Evolutionary conservation across 768 basidiomycete species (phyloP).

Genomic region (Lanmaoa rubissima): DNA sequence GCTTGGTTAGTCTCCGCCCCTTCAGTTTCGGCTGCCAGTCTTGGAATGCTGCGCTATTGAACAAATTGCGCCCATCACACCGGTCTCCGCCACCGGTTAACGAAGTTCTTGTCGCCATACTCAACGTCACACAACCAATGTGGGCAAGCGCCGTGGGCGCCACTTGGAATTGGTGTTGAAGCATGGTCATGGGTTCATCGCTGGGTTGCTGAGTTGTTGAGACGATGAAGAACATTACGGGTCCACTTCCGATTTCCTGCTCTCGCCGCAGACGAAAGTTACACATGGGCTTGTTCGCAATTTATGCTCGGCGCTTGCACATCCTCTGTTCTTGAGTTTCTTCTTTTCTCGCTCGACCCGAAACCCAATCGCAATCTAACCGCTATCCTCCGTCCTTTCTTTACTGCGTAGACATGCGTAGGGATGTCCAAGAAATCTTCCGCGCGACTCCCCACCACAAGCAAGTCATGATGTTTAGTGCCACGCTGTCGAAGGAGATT

Average conservation of each 20-base stretch:
- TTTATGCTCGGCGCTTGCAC: constrained; percentile 13
- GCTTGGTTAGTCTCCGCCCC: constrained; percentile 90
- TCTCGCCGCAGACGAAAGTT: constrained; percentile 26
- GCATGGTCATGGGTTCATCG: constrained; percentile 37
- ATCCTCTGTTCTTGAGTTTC: constrained; percentile 42
- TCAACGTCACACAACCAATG: constrained; percentile 39
- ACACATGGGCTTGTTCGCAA: constrained; percentile 16
- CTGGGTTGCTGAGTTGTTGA: constrained; percentile 38
- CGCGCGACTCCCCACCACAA: constrained; percentile 98
- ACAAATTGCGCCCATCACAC: constrained; percentile 43
- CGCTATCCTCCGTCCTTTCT: constrained; percentile 54
- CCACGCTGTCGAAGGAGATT: constrained; percentile 96
- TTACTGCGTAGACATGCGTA: constrained; percentile 90
- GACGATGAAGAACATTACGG: constrained; percentile 38
- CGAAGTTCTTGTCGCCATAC: constrained; percentile 38
- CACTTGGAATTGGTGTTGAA: constrained; percentile 39
- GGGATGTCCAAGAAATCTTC: constrained; percentile 99
- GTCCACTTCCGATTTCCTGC: constrained; percentile 34
- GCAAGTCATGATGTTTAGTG: constrained; percentile 99
- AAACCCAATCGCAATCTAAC: constrained; percentile 62
- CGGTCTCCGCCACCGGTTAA: constrained; percentile 32
- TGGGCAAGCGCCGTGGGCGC: constrained; percentile 39
- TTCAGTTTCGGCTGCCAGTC: constrained; percentile 68
- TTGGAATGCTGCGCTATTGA: constrained; percentile 43
- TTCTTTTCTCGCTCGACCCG: constrained; percentile 50